Evolutionary conservation across 139 green algal species (phyloP).

Genomic region (Auxenochlorella pyrenoidosa): DNA sequence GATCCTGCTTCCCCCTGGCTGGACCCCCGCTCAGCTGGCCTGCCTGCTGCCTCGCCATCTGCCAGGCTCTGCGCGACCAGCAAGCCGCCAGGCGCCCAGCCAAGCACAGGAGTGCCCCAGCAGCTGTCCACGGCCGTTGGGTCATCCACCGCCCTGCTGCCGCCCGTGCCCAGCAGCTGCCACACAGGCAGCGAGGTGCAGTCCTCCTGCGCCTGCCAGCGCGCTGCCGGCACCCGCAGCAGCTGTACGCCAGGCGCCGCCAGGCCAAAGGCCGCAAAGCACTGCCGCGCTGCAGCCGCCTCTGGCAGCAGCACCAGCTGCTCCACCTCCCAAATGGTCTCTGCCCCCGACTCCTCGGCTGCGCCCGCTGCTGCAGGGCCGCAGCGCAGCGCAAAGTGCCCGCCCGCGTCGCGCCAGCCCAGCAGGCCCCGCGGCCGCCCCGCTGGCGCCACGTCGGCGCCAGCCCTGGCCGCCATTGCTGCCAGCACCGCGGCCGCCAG

Average conservation of each 20-base stretch:
- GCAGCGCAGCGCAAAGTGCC: slow-evolving; percentile 20
- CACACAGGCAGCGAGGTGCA: slow-evolving; percentile 17
- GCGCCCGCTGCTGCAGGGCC: not conserved
- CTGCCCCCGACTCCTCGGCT: not conserved
- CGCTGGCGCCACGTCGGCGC: not conserved
- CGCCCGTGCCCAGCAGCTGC: slow-evolving; percentile 22
- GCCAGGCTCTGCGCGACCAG: slow-evolving; percentile 19
- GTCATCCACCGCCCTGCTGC: not conserved
- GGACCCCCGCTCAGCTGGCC: not conserved
- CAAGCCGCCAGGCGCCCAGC: not conserved
- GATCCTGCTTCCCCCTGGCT: not conserved
- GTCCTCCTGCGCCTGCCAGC: slow-evolving; percentile 16
- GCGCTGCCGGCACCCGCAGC: not conserved
- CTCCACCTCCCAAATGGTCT: not conserved
- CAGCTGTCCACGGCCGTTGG: slow-evolving; percentile 17
- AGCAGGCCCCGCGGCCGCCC: slow-evolving; percentile 12
- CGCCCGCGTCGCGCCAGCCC: slow-evolving; percentile 27
- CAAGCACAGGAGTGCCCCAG: slow-evolving; percentile 14
- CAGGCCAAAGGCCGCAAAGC: slow-evolving; percentile 11
- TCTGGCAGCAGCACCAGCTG: slow-evolving; percentile 33
- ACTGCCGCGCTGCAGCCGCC: not conserved
- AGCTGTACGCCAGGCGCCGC: not conserved
- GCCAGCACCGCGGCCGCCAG: slow-evolving; percentile 7
- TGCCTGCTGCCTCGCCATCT: not conserved
- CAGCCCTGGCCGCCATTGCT: slow-evolving; percentile 10